phyloP scores from a whole-genome alignment of 2,329 filamentous ascomycete genomes.

The Sclerotinia subarctica region DNA sequence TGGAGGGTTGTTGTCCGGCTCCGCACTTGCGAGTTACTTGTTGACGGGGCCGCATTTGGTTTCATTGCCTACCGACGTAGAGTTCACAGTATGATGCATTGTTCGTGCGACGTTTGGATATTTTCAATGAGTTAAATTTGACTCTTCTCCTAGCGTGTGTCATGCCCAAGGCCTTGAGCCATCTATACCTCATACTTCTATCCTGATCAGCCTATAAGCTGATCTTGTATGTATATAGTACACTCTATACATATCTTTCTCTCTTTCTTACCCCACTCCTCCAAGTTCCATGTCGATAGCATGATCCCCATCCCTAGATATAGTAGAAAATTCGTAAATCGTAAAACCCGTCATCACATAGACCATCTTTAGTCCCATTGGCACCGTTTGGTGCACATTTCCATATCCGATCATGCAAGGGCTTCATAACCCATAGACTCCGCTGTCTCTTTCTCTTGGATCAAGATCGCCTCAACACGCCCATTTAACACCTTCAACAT shows the following conservation, averaged over 20 bases:
- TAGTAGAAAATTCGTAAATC: not conserved
- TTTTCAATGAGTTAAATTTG: not conserved
- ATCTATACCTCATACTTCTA: not conserved
- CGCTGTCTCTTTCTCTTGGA: not conserved
- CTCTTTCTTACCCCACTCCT: not conserved
- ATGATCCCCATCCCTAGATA: not conserved
- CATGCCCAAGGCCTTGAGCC: not conserved
- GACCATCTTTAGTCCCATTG: not conserved
- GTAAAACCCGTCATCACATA: not conserved
- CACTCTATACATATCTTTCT: not conserved
- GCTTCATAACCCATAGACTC: not conserved
- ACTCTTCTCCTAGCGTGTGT: not conserved
- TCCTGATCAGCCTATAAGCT: not conserved
- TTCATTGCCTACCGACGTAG: not conserved
- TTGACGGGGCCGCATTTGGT: too few species aligned
- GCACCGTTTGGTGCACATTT: too few species aligned
- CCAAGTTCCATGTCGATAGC: not conserved
- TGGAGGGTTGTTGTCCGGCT: not conserved
- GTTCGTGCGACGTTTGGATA: not conserved
- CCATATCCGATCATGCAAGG: not conserved
- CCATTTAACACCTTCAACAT: constrained; percentile 14
- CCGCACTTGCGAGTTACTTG: too few species aligned
- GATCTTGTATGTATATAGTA: not conserved
- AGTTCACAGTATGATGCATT: not conserved
- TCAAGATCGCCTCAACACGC: not conserved